Percentiles rank a stretch among this genome's conserved stretches.
phyloP scores from a whole-genome alignment of 257 asterid species.

The Pogostemon cablin region DNA sequence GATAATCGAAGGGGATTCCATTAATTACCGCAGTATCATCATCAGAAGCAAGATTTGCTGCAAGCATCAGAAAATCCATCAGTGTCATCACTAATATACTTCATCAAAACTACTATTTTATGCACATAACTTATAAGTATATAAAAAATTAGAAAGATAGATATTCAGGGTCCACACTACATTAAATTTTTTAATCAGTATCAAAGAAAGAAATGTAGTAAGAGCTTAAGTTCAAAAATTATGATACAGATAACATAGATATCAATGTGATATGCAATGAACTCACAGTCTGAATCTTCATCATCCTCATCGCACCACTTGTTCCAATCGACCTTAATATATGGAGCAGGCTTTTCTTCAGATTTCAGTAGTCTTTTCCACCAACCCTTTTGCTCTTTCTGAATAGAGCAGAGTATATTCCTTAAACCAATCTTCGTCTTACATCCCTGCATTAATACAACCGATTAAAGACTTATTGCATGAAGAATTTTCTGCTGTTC shows the following conservation, averaged over 20 bases:
- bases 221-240: conserved; percentile 3
- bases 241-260: conserved; percentile 6
- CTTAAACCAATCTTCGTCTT: conserved; percentile 72
- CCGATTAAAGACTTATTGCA: conserved; percentile 7
- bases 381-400: conserved; percentile 76
- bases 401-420: conserved; percentile 71
- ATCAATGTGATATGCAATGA: conserved; percentile 26
- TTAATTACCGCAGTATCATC: conserved; percentile 63
- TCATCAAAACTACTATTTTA: conserved; percentile 6
- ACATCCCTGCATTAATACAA: conserved; percentile 62
- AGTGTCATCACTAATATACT: neutral
- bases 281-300: conserved; percentile 77
- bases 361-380: conserved; percentile 84
- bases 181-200: neutral
- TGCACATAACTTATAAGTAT: neutral
- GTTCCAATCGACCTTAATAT: conserved; percentile 89
- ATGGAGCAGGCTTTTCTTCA: conserved; percentile 80
- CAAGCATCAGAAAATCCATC: conserved; percentile 30
- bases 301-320: conserved; percentile 93
- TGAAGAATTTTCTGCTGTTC: neutral
- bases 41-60: conserved; percentile 68
- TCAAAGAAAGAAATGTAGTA: conserved; percentile 13
- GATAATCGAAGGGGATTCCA: conserved; percentile 24
- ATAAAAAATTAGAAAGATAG: neutral
- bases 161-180: too few species aligned